Conservation (phyloP, 257 asterid genomes). For the Penstemon newberryi region DNA sequence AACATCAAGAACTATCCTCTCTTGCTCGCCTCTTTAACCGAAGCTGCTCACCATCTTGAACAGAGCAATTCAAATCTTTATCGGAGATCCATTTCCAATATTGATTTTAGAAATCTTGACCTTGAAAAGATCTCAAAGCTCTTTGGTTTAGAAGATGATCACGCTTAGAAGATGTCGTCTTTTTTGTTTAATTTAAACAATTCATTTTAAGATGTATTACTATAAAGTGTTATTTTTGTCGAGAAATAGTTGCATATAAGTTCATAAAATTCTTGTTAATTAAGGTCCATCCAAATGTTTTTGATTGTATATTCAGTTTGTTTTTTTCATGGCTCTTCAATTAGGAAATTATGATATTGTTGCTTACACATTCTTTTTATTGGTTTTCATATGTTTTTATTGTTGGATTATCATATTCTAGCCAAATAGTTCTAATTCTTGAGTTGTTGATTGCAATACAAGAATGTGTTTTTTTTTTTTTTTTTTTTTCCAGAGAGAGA, state of each 20-base stretch:
- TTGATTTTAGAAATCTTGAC: conserved; percentile 64
- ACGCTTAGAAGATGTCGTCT: background rate
- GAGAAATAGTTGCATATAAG: background rate
- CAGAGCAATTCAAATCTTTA: conserved; percentile 59
- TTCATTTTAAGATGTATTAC: background rate
- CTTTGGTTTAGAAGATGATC: conserved; percentile 51
- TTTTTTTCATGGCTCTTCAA: background rate
- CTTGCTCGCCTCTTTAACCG: conserved; percentile 71
- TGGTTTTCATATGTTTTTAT: background rate
- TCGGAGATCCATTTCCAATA: conserved; percentile 57
- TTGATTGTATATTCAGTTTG: background rate
- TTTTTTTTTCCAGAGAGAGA: no score
- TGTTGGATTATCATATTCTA: no score
- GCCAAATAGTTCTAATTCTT: no score
- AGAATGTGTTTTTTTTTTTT: no score
- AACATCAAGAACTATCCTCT: conserved; percentile 86
- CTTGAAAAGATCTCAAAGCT: conserved; percentile 64
- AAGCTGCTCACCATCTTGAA: conserved; percentile 66
- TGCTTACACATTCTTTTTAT: no score
- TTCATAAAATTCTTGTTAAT: conserved; percentile 4
- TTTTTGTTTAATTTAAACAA: no score
- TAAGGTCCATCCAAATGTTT: background rate
- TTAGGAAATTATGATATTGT: background rate
- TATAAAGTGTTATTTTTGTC: background rate
- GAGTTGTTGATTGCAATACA: no score